phyloP scores from a whole-genome alignment of 345 rosid species.

The Populus ilicifolia region DNA sequence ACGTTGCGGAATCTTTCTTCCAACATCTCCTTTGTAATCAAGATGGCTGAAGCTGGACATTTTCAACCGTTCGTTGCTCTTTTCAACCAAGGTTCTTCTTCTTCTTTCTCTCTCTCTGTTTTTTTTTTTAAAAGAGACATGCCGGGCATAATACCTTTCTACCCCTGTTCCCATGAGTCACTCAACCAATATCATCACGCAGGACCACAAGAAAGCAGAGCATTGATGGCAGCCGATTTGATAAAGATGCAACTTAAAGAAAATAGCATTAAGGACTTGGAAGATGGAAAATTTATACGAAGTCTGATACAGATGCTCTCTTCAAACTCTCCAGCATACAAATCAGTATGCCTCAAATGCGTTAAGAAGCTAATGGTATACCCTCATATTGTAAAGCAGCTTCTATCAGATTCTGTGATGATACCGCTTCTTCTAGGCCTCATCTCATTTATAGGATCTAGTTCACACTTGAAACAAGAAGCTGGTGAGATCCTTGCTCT shows the following conservation, averaged over 20 bases:
- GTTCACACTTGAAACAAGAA: conserved; percentile 34
- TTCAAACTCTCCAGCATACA: conserved; percentile 37
- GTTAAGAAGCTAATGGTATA: conserved; percentile 39
- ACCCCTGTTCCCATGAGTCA: not conserved
- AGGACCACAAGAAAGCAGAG: conserved; percentile 45
- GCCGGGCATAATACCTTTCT: not conserved
- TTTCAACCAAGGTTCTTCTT: conserved; percentile 38
- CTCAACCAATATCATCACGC: not conserved
- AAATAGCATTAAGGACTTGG: conserved; percentile 27
- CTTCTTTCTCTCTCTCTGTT: too few species aligned
- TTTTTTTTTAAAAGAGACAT: not conserved
- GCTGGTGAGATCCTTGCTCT: conserved; percentile 45
- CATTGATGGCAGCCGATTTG: conserved; percentile 44
- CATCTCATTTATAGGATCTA: conserved; percentile 31
- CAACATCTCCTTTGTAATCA: conserved; percentile 42
- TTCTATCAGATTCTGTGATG: conserved; percentile 35
- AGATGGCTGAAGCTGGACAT: conserved; percentile 47
- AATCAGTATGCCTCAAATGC: conserved; percentile 39
- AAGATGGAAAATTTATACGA: conserved; percentile 35
- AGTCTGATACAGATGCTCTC: conserved; percentile 43
- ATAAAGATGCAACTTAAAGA: conserved; percentile 41
- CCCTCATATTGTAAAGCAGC: conserved; percentile 31
- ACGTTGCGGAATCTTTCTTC: conserved; percentile 44
- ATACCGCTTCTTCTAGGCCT: conserved; percentile 37
- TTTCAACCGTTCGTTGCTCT: conserved; percentile 36